Evolutionary conservation across 2,329 filamentous ascomycete genomes (phyloP).

Genomic region (Arachnopeziza araneosa): DNA sequence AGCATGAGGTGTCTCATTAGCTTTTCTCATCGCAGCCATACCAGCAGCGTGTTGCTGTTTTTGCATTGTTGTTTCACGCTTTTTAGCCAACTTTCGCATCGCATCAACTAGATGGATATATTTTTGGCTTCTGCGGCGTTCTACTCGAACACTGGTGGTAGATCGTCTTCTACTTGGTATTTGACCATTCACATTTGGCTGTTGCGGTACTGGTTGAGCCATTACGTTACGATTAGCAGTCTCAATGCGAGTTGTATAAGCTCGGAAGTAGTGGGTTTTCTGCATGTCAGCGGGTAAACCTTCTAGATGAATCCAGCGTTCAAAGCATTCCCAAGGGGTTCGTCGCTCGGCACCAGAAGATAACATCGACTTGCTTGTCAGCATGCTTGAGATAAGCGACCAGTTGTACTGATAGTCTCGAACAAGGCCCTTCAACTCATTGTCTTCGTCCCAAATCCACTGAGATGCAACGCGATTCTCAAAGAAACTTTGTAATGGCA

Average conservation of each 20-base stretch:
- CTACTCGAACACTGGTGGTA: conserved; percentile 77
- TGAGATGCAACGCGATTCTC: conserved; percentile 82
- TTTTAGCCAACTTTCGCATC: conserved; percentile 93
- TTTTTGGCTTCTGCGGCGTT: conserved; percentile 78
- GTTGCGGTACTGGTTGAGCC: conserved; percentile 29
- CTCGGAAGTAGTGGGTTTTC: conserved; percentile 91
- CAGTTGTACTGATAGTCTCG: conserved; percentile 96
- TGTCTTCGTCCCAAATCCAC: conserved; percentile 87
- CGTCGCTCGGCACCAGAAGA: conserved; percentile 82
- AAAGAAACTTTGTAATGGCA: conserved; percentile 88
- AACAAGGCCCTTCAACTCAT: conserved; percentile 78
- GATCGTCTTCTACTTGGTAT: conserved; percentile 58
- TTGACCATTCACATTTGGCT: conserved; percentile 36
- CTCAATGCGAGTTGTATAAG: conserved; percentile 57
- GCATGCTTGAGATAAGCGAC: conserved; percentile 82
- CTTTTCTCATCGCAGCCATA: conserved; percentile 76
- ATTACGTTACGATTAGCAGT: conserved; percentile 48
- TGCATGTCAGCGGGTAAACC: conserved; percentile 88
- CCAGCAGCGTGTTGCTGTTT: conserved; percentile 81
- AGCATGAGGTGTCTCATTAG: conserved; percentile 55
- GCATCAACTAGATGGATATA: conserved; percentile 86
- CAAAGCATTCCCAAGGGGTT: conserved; percentile 98
- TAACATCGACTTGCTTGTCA: conserved; percentile 69
- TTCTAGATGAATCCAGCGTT: conserved; percentile 90
- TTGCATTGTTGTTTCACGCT: conserved; percentile 76